Evolutionary conservation across 306 rosid species (phyloP).

Genomic region (Argentina anserina): DNA sequence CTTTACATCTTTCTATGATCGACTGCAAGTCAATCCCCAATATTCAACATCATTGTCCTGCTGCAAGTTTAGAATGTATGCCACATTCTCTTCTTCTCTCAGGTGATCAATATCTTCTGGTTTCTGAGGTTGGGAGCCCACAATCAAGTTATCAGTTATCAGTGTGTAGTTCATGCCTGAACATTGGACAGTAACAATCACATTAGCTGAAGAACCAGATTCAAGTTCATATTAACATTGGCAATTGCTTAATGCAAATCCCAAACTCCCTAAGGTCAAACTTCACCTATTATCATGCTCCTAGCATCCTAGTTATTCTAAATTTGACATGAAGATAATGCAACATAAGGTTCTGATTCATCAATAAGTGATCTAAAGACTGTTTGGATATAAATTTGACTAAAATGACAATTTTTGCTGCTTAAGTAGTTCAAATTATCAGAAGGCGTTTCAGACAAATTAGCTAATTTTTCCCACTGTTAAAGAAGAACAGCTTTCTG

Average conservation of each 20-base stretch:
- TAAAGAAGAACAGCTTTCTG: conserved; percentile 4
- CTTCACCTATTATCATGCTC: not conserved
- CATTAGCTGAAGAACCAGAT: conserved; percentile 18
- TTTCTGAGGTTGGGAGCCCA: conserved; percentile 96
- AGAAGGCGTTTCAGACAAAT: not conserved
- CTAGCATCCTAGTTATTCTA: conserved; percentile 8
- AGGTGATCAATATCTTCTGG: conserved; percentile 77
- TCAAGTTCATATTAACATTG: not conserved
- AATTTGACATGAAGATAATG: not conserved
- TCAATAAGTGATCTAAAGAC: not conserved
- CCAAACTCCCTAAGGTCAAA: not conserved
- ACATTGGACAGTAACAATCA: conserved; percentile 23
- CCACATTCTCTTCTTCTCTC: conserved; percentile 67
- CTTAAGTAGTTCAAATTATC: conserved; percentile 3
- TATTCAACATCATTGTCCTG: conserved; percentile 83
- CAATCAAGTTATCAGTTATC: conserved; percentile 71
- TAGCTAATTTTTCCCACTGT: not conserved
- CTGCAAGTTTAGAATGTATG: conserved; percentile 86
- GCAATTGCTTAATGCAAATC: not conserved
- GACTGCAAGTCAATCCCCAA: conserved; percentile 79
- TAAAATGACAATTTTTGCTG: not conserved
- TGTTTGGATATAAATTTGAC: not conserved
- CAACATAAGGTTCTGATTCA: conserved; percentile 1
- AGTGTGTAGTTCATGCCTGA: conserved; percentile 89
- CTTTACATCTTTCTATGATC: conserved; percentile 46